Percentiles rank a stretch among this genome's conserved stretches.
Conservation (phyloP, 2,329 filamentous ascomycete genomes). For the Microdochium bolleyi region DNA sequence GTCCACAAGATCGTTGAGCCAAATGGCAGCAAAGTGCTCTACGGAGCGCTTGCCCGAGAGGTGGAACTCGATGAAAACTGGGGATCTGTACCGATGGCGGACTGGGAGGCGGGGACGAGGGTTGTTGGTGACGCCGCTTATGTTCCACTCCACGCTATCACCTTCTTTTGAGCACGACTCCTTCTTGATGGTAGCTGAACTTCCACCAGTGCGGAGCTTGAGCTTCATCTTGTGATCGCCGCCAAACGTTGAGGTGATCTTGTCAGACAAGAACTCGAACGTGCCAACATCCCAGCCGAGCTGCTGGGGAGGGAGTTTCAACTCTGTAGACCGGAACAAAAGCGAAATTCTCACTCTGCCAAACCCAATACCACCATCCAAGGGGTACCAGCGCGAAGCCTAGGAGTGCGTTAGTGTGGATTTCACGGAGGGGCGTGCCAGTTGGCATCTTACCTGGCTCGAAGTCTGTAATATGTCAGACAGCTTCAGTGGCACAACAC, state of each 20-base stretch:
- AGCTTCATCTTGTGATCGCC: conserved; percentile 62
- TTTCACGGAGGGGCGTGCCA: conserved; percentile 13
- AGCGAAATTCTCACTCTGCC: conserved; percentile 83
- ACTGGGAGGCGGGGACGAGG: conserved; percentile 68
- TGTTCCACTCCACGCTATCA: conserved; percentile 40
- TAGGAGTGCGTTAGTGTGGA: background rate
- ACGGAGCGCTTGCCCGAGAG: conserved; percentile 58
- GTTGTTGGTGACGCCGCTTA: conserved; percentile 31
- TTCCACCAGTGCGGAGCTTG: conserved; percentile 76
- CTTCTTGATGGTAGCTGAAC: conserved; percentile 61
- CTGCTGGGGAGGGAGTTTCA: conserved; percentile 73
- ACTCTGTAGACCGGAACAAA: conserved; percentile 83
- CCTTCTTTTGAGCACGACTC: conserved; percentile 55
- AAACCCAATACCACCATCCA: conserved; percentile 89
- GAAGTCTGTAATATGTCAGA: conserved; percentile 82
- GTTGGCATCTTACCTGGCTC: conserved; percentile 49
- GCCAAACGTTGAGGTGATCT: conserved; percentile 55
- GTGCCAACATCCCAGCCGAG: conserved; percentile 94
- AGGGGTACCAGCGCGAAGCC: conserved; percentile 79
- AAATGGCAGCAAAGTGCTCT: conserved; percentile 72
- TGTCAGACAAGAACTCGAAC: conserved; percentile 74
- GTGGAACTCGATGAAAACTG: conserved; percentile 83
- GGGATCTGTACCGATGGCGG: conserved; percentile 82
- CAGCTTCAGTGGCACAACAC: conserved; percentile 81
- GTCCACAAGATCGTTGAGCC: conserved; percentile 80